Conservation (phyloP, 192 early-diverging fungal species). For the Dissophora globulifera region DNA sequence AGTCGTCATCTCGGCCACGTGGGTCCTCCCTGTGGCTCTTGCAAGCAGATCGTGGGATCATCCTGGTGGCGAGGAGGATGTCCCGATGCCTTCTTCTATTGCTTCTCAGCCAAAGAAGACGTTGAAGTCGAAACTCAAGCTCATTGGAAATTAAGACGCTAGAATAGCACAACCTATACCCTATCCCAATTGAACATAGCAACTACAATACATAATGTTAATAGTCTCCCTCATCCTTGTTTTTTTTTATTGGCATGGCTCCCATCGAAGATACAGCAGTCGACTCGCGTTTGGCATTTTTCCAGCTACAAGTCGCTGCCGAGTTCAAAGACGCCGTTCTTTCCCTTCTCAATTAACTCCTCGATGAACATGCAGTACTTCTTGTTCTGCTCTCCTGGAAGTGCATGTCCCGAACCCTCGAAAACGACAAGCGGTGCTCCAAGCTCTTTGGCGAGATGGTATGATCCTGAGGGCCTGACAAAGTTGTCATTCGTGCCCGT, state of each 20-base stretch:
- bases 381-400: slow-evolving; percentile 41
- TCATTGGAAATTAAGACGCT: not conserved
- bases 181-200: no score
- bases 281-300: not conserved
- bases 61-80: slow-evolving; percentile 3
- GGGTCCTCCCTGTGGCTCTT: slow-evolving; percentile 57
- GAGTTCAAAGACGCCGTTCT: slow-evolving; percentile 37
- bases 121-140: slow-evolving; percentile 17
- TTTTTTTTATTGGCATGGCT: no score
- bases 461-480: slow-evolving; percentile 44
- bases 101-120: slow-evolving; percentile 2
- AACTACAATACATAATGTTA: no score
- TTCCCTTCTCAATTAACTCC: slow-evolving; percentile 34
- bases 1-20: slow-evolving; percentile 54
- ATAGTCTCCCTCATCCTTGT: no score
- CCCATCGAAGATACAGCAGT: not conserved
- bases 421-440: slow-evolving; percentile 30
- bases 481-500: slow-evolving; percentile 46
- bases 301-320: not conserved
- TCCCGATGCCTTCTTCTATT: not conserved
- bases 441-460: slow-evolving; percentile 37
- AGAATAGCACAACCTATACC: not conserved
- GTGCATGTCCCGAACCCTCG: slow-evolving; percentile 44
- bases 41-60: slow-evolving; percentile 52
- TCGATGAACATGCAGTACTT: slow-evolving; percentile 37